These are phyloP conservation scores for Pichia sp. DNA, from an alignment of 1,139 yeast species.

Conservation along the genomic window DNA sequence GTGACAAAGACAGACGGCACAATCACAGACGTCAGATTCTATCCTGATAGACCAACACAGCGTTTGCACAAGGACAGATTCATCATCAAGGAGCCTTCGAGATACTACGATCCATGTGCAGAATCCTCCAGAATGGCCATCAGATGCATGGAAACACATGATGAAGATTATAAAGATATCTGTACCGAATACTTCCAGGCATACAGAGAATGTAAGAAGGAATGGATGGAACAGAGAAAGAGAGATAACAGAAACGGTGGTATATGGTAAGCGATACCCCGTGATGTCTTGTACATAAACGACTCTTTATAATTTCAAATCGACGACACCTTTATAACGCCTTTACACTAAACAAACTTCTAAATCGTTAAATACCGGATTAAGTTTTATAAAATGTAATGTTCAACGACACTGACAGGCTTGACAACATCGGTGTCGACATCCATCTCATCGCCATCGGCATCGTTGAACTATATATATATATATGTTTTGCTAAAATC, in stretches of 20 bases:
- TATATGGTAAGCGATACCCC: conserved; percentile 33
- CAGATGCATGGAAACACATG: conserved; percentile 77
- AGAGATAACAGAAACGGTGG: conserved; percentile 29
- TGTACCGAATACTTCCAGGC: conserved; percentile 91
- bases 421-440: too few species aligned
- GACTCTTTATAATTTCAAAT: too few species aligned
- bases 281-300: too few species aligned
- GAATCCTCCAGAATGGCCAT: conserved; percentile 86
- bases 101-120: conserved; percentile 90
- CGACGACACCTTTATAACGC: too few species aligned
- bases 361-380: background rate
- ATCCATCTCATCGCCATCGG: too few species aligned
- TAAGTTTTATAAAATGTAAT: too few species aligned
- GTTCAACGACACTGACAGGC: too few species aligned
- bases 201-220: conserved; percentile 86
- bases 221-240: conserved; percentile 48
- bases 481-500: too few species aligned
- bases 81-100: conserved; percentile 70
- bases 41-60: conserved; percentile 79
- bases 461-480: background rate
- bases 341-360: too few species aligned
- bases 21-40: conserved; percentile 59
- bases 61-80: conserved; percentile 61
- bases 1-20: conserved; percentile 50
- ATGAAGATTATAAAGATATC: conserved; percentile 53